Percentiles rank a stretch among this genome's conserved stretches.
Conservation (phyloP, 306 rosid genomes). For the Vicia sativa region DNA sequence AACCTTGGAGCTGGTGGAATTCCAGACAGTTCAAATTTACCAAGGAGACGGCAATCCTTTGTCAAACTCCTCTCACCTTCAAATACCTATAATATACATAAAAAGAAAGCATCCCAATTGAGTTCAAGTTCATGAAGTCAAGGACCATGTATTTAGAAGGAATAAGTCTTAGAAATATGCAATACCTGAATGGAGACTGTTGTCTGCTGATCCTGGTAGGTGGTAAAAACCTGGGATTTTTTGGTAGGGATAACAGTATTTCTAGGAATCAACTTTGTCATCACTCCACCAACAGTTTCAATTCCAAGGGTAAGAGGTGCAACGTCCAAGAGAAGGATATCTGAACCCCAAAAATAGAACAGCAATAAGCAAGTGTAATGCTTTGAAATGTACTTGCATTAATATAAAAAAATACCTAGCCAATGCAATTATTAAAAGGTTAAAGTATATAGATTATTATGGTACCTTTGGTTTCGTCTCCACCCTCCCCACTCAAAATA, state of each 20-base stretch:
- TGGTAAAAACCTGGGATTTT: slow-evolving; percentile 98
- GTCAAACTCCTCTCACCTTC: slow-evolving; percentile 99
- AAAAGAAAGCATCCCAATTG: background rate
- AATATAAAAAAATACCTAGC: background rate
- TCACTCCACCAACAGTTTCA: slow-evolving; percentile 99
- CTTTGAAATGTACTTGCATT: background rate
- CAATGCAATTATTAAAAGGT: background rate
- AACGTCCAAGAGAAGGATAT: slow-evolving; percentile 94
- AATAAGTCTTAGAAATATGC: background rate
- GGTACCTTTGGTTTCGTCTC: slow-evolving; percentile 94
- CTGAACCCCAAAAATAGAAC: slow-evolving; percentile 43
- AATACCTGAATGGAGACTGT: slow-evolving; percentile 96
- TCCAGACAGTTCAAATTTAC: slow-evolving; percentile 86
- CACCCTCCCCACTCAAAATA: slow-evolving; percentile 99
- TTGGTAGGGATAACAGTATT: slow-evolving; percentile 97
- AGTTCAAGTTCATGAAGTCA: background rate
- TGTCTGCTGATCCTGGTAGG: slow-evolving; percentile 99
- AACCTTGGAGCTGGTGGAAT: slow-evolving; percentile 99
- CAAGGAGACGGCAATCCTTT: slow-evolving; percentile 95
- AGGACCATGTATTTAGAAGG: background rate
- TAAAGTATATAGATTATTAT: background rate
- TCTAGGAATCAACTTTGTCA: slow-evolving; percentile 99
- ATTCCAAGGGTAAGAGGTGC: slow-evolving; percentile 99
- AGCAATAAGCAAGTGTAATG: background rate
- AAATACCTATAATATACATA: slow-evolving; percentile 55